Conservation (phyloP, 345 rosid species). For the Salix brachista region DNA sequence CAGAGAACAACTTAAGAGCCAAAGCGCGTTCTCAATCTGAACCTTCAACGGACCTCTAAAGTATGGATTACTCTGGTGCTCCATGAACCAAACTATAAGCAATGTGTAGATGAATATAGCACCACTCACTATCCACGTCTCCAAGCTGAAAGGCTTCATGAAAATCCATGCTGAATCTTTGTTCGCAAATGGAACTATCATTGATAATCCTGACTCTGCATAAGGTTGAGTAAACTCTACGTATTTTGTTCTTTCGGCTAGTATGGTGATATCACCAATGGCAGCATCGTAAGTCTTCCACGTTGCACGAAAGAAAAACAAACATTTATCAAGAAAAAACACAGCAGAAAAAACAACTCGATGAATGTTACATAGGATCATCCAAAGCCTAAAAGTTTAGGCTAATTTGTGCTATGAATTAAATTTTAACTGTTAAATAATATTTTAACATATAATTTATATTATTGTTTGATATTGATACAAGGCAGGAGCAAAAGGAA, state of each 20-base stretch:
- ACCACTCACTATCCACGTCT: slow-evolving; percentile 48
- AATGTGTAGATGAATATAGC: slow-evolving; percentile 39
- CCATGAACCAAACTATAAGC: slow-evolving; percentile 47
- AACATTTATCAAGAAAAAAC: not conserved
- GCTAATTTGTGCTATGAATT: no score
- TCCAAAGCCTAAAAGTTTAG: no score
- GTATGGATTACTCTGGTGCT: slow-evolving; percentile 33
- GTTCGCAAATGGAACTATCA: slow-evolving; percentile 37
- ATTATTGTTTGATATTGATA: no score
- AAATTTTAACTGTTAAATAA: no score
- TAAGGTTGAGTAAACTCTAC: slow-evolving; percentile 57
- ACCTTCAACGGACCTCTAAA: slow-evolving; percentile 33
- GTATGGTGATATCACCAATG: slow-evolving; percentile 52
- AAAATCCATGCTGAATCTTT: slow-evolving; percentile 39
- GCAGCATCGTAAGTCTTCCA: slow-evolving; percentile 41
- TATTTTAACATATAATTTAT: no score
- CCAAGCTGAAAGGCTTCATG: slow-evolving; percentile 42
- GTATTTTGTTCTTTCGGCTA: slow-evolving; percentile 23
- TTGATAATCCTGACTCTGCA: slow-evolving; percentile 45
- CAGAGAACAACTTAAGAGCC: slow-evolving; percentile 50
- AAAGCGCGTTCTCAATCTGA: slow-evolving; percentile 39
- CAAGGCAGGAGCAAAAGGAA: not conserved
- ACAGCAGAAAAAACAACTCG: not conserved
- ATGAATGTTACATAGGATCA: no score
- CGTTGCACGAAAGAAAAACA: not conserved